Evolutionary conservation across 495 filamentous ascomycete species (phyloP), one percentile per base, ranked within the genome.

Genomic region (Saxispiralis lemnorum): DNA sequence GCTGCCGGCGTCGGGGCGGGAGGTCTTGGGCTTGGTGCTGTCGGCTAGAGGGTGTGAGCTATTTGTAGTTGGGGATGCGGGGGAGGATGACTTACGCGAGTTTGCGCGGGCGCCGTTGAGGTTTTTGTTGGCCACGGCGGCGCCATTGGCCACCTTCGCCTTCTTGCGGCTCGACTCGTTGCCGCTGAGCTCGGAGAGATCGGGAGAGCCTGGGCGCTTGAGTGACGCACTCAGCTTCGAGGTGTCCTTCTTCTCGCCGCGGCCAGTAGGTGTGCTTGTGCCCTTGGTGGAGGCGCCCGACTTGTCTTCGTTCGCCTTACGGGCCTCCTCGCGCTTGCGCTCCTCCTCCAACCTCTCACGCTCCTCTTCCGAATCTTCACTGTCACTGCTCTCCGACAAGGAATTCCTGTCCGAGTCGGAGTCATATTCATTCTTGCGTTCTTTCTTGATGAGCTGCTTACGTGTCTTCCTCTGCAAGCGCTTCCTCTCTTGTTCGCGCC

Each of bases 141-240:
- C 68, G 2, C 45, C 45, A 24, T 52, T 49, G 17, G 46, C 28
- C 4, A 39, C 41, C 43, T 73, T 75, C 56, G 76, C 83, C 64
- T 89, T 93, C 71, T 93, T 94, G 66, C 93, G 93, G 34, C 82
- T 81, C 17, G 75, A 72, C 56, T 97, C 89, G 47, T 81, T 87
- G 38, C 85, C 92, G 62, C 83, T 92, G 14, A 82, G 79, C 54
- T 95, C 79, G 11, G 89, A 95, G 15, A 77, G 68, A 51, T 83
- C 77, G 6, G 87, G 84, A 21, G 88, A 94, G 21, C 88, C 87
- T 16, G 79, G 66, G 14, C 89, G 77, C 62, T 95, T 96, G 37
- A 87, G 74, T 38, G 68, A 68, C 39, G 71, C 75, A 12, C 34
- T 39, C 7, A 18, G 19, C 20, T 43, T 47, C 6, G 39, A 31